Conservation (phyloP, 192 early-diverging fungal species). For the Lunasporangiospora selenospora region DNA sequence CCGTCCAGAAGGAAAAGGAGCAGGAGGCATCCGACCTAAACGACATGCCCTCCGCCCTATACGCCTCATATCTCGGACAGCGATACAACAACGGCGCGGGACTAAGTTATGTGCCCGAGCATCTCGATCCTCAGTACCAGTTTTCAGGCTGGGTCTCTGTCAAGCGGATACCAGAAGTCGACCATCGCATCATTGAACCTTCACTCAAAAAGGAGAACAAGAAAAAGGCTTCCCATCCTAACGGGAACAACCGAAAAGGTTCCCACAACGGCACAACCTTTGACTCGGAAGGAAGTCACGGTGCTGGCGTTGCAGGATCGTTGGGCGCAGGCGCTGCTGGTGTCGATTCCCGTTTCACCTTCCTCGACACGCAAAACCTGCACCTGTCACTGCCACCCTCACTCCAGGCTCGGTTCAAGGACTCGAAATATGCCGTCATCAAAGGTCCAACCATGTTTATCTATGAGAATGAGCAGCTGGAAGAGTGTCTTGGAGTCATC, state of each 20-base stretch:
- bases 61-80: conserved; percentile 30
- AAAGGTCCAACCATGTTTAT: conserved; percentile 83
- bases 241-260: conserved; percentile 3
- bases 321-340: conserved; percentile 3
- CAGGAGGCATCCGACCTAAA: conserved; percentile 22
- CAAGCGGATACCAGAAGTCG: conserved; percentile 41
- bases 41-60: conserved; percentile 29
- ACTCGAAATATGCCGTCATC: conserved; percentile 76
- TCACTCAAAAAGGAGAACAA: conserved; percentile 30
- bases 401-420: conserved; percentile 46
- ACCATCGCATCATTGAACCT: conserved; percentile 44
- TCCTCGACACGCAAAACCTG: conserved; percentile 36
- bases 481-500: conserved; percentile 83
- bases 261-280: not conserved
- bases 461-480: conserved; percentile 79
- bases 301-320: conserved; percentile 26
- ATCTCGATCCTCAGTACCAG: conserved; percentile 43
- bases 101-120: conserved; percentile 19
- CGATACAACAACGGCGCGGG: conserved; percentile 4
- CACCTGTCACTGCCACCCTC: conserved; percentile 28
- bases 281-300: conserved; percentile 15
- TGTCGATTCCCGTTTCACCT: conserved; percentile 37
- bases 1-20: conserved; percentile 10
- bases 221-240: conserved; percentile 12
- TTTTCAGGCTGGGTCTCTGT: conserved; percentile 45